Percentiles rank a stretch among this genome's conserved stretches.
Evolutionary conservation across 2,329 filamentous ascomycete species (phyloP).

Genomic region (Fusarium bulbicola): DNA sequence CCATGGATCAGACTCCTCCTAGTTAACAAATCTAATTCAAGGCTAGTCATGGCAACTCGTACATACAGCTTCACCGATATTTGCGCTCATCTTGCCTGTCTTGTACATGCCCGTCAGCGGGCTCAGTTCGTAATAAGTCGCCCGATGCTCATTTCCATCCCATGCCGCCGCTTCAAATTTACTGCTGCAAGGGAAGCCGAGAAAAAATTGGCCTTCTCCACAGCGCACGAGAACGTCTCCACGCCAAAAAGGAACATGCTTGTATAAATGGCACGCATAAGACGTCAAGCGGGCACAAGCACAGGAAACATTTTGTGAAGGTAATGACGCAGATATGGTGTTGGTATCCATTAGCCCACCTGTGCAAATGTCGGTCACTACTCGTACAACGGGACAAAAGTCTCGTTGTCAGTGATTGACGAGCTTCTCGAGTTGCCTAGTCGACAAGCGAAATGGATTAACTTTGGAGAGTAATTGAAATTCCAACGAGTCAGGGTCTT

Average conservation of each 20-base stretch:
- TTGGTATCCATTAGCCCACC: slow-evolving; percentile 9
- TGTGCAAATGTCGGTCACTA: background rate
- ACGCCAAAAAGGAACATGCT: slow-evolving; percentile 19
- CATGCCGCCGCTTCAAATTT: slow-evolving; percentile 36
- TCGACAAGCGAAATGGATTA: slow-evolving; percentile 6
- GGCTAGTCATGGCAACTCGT: background rate
- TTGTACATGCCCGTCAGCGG: slow-evolving; percentile 24
- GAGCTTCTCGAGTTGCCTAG: slow-evolving; percentile 25
- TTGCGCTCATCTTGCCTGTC: slow-evolving; percentile 11
- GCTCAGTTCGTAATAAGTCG: slow-evolving; percentile 11
- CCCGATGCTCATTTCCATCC: slow-evolving; percentile 38
- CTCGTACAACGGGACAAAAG: background rate
- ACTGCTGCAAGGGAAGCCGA: slow-evolving; percentile 38
- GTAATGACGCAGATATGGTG: slow-evolving; percentile 27
- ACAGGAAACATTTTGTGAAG: slow-evolving; percentile 29
- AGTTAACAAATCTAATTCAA: slow-evolving; percentile 5
- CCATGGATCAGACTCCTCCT: slow-evolving; percentile 27
- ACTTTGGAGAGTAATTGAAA: background rate
- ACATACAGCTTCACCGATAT: slow-evolving; percentile 33
- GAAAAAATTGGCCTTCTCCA: slow-evolving; percentile 26
- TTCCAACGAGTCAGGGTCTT: slow-evolving; percentile 10
- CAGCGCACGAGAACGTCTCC: slow-evolving; percentile 12
- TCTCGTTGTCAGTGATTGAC: background rate
- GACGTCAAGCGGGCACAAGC: slow-evolving; percentile 19
- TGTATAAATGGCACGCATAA: slow-evolving; percentile 31